Evolutionary conservation across 352 stramenopile species (phyloP), one percentile per base, ranked within the genome.

Genomic region (Phytophthora boehmeriae): DNA sequence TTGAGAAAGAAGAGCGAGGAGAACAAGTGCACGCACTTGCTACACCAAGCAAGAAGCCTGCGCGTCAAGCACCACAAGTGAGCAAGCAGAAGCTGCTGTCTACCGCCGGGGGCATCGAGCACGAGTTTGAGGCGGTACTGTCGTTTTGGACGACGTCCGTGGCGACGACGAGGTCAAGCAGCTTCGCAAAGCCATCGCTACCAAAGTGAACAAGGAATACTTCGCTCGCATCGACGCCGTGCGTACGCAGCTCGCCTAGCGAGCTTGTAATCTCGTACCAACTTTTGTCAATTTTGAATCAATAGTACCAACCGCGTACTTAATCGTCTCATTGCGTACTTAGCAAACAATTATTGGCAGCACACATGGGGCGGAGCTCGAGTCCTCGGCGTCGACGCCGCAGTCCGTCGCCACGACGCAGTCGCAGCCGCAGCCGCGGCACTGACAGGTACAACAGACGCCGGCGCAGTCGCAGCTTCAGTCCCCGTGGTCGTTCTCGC

Each of bases 41-140:
- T 16, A 5, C 28, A 11, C 13, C 22, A 44, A 13, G 35, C 6
- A 66, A 49, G 39, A 63, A 69, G n/a, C 1, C 27, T 13, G 23
- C 35, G 8, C 41, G 14, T 2, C 52, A 61, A 22, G 38, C 17
- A 23, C 66, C 54, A 1, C 51, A 60, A n/a, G 38, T 79, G 19
- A 74, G 65, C 58, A 78, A 78, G 35, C 71, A 55, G 8, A 85
- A 83, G 60, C 59, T 88, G 16, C 45, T 88, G 22, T 66, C 67
- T 11, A 56, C 66, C 1, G 74, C 75, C 1, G 72, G 60, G 22
- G 70, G 78, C 11, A 79, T 93, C 44, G 84, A 93, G 53, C 80
- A 88, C 54, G 85, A 94, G 54, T 89, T 91, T 41, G 85, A 92
- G 49, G 80, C 81, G 42, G 77, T 92, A 39, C 73, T 94, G 39